Evolutionary conservation across 176 grass and related monocot genomes (phyloP), one percentile per base, ranked within the genome.

Genomic region (Triticum timopheevii): DNA sequence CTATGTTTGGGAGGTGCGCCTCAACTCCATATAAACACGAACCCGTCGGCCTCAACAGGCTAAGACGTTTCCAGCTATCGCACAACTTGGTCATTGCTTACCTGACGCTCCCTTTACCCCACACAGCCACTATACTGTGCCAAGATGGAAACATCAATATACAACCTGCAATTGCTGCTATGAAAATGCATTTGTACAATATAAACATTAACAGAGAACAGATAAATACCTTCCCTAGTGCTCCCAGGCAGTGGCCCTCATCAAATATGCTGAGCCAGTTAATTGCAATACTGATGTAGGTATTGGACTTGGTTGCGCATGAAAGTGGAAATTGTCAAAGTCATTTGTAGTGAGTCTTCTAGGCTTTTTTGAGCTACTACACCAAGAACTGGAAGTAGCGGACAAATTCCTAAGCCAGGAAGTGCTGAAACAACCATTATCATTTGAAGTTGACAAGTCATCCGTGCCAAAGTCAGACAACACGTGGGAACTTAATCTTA

Each of bases 371-470:
- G 65, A 86, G 52, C 84, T 88, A 30, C 71, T 88, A 25, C 65
- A 68, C 81, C 87, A 91, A 33, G 85, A 82, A 75, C 73, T 90
- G 72, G 61, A 90, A 85, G 61, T 77, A 86, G 84, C 23, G 1
- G 73, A 67, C 52, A 98, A 82, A 80, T 91, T 98, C 70, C 88
- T 95, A 80, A 95, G 90, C 96, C 93, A 98, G 22, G 96, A 91
- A 72, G 90, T 98, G 82, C 96, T 98, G 89, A 98, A 98, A 82
- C 90, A 81, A 86, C 96, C 93, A 84, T 90, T 98, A 77, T 98
- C 96, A 82, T 84, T 95, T 92, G 88, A 89, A 70, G 77, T 73
- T 77, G 86, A 92, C 75, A 95, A 82, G 17, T 62, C 92, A 91
- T 92, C 96, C 63, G 79, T 59, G 64, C 96, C 93, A 64, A 98